A percentile compares a stretch with the other conserved stretches of the same genome.
Evolutionary conservation across 1,139 yeast species (phyloP).

Genomic region (Hyphopichia khmerensis): DNA sequence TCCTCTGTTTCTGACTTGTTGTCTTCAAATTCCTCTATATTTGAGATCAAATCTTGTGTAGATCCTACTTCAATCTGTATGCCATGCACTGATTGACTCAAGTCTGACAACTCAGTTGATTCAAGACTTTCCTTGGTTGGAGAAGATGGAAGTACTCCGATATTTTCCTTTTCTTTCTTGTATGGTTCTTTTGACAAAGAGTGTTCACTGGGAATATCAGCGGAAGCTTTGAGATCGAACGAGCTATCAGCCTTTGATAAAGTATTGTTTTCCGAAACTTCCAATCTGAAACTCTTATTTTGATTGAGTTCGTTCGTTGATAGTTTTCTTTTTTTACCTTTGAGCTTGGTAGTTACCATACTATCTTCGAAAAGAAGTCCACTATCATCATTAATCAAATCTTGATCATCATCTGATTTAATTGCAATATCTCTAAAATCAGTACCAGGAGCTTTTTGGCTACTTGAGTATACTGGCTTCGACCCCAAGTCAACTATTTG

Average conservation of each 20-base stretch:
- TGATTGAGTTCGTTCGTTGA: background rate
- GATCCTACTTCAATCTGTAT: background rate
- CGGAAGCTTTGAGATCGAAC: background rate
- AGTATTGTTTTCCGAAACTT: background rate
- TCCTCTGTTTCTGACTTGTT: background rate
- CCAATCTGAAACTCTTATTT: background rate
- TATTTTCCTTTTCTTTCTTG: background rate
- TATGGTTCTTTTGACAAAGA: constrained; percentile 6
- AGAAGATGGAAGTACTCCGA: constrained; percentile 1
- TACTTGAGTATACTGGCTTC: constrained; percentile 10
- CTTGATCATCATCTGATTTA: constrained; percentile 15
- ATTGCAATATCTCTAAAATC: constrained; percentile 10
- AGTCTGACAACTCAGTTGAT: constrained; percentile 1
- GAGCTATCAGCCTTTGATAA: background rate
- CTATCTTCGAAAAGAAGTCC: constrained; percentile 3
- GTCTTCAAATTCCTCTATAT: constrained; percentile 1
- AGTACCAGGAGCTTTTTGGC: constrained; percentile 5
- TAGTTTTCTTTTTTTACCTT: constrained; percentile 8
- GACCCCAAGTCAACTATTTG: constrained; percentile 2
- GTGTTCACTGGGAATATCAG: constrained; percentile 5
- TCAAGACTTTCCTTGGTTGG: constrained; percentile 1
- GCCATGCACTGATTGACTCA: constrained; percentile 1
- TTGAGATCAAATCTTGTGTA: background rate
- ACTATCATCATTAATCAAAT: constrained; percentile 7
- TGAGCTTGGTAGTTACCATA: background rate